Evolutionary conservation across 805 yeast genomes (phyloP).

Genomic region (Wickerhamiella spandovensis): DNA sequence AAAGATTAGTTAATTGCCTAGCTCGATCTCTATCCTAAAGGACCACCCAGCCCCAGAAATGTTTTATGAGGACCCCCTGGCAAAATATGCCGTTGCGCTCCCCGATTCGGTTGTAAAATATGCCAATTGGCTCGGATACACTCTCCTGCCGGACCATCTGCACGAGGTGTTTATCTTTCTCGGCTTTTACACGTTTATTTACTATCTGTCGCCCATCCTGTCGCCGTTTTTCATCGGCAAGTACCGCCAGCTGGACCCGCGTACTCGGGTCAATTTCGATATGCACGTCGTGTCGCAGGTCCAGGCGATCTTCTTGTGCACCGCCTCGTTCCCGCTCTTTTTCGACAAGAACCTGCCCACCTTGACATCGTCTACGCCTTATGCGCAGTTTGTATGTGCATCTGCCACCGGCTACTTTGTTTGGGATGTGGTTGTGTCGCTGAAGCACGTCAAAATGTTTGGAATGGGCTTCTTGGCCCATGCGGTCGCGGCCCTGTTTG

Average conservation of each 20-base stretch:
- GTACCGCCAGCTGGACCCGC: conserved; percentile 35
- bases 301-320: conserved; percentile 58
- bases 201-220: conserved; percentile 38
- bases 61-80: conserved; percentile 14
- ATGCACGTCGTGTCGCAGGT: conserved; percentile 82
- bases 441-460: conserved; percentile 47
- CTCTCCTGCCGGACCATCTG: conserved; percentile 23
- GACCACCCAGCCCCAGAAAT: too few species aligned
- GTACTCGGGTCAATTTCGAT: conserved; percentile 61
- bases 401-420: conserved; percentile 73
- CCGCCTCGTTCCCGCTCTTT: conserved; percentile 50
- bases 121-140: conserved; percentile 16
- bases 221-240: conserved; percentile 34
- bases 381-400: conserved; percentile 59
- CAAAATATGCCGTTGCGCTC: conserved; percentile 7
- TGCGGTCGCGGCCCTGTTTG: conserved; percentile 68
- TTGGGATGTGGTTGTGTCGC: conserved; percentile 76
- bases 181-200: conserved; percentile 44
- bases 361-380: conserved; percentile 59
- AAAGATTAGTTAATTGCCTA: too few species aligned
- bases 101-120: conserved; percentile 4
- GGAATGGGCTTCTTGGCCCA: conserved; percentile 77
- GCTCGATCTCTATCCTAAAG: too few species aligned
- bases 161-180: conserved; percentile 61
- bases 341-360: conserved; percentile 44